Base-by-base conservation (phyloP, 2,329 filamentous ascomycete genomes). In the Leptosphaerulina australis region DNA sequence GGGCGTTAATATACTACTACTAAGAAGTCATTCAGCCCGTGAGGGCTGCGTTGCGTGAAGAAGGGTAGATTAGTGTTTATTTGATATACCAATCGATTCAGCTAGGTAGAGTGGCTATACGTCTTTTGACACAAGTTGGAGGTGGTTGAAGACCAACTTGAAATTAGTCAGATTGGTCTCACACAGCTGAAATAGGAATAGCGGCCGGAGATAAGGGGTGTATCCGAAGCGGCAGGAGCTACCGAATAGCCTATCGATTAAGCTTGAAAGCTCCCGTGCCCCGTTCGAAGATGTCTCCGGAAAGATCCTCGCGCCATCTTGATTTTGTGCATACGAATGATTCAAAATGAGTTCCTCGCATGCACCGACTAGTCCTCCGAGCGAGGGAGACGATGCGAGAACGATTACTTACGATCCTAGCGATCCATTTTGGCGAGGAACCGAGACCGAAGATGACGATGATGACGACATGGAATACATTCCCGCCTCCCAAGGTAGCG, bases 381-480 rank as follows among this genome's bases (percentile, higher is more conserved):
- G 45, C 44, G 68, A 71, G 3, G 56, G 53, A 7, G 65, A 62
- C 17, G 58, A 62, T 26, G 58, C 60, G 4, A 59, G 57, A 28
- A 64, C 66, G 8, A 57, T 69, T 15, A 56, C 62, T 4, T 70
- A 71, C 60, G 66, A 70, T 41, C 68, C 66, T 8, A 63, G 46
- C 30, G 69, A 69, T 20, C 64, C 66, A 25, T 68, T 70, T 44
- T 71, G 66, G 69, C 61, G 62, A 43, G 67, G 70, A 48, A 66
- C 57, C 30, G 63, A 67, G 29, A 62, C 64, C 31, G 70, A 71
- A 47, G 70, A 71, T 39, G 72, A 72, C 58, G 75, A 78, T 71
- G 78, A 81, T 70, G 78, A 80, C 67, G 78, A 80, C 67, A 79
- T 80, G 74, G 78, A 81, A 55, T 79, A 76, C 68, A 71, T 79